Base-by-base conservation (phyloP, 805 yeast genomes). In the Ogataea corticis region DNA sequence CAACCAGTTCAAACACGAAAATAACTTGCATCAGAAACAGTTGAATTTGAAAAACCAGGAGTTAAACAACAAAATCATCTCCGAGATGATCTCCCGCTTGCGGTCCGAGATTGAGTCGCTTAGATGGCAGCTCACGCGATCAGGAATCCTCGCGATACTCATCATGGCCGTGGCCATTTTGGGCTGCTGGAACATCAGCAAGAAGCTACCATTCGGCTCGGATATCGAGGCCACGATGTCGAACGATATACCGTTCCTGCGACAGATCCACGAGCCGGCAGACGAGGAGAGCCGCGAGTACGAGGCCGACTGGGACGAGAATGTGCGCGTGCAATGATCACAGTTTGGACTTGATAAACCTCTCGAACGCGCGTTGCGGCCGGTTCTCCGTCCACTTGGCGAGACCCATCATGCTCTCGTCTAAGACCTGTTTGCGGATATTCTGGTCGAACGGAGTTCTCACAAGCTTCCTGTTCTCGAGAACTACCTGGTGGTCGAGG, bases 91-190 rank as follows among this genome's bases (percentile, higher is more conserved):
- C 49, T 82, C 94, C 28, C 94, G 87, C 7, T 77, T 90, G 61
- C 80, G 88, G 59, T 83, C 94, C 0, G 94, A 89, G 45, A 87
- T 89, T 46, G 99, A 92, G 66, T 80, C 83, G 47, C 73, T 92
- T 49, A 75, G 98, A 56, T 92, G 99, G 99, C 89, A 88, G 59
- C 80, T 92, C 36, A 90, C 97, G 1, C 74, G 97, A 45, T 79
- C 94, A 62, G 97, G 97, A 9, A 70, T 94, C 28, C 72, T 87
- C 35, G 87, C 94, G 2, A 83, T 90, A 28, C 65, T 86, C 17
- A 70, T 82, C 1, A 73, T 85, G 50, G 87, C 87, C 1, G 77
- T 80, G 44, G 72, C 80, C 17, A 72, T 83, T 4, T 73, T 87
- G 64, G 77, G 81, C 53, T 79, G 82, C 37, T 66, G 68, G 63